Base-by-base conservation (phyloP, 2,329 filamentous ascomycete genomes). In the Trichoderma sp. region DNA sequence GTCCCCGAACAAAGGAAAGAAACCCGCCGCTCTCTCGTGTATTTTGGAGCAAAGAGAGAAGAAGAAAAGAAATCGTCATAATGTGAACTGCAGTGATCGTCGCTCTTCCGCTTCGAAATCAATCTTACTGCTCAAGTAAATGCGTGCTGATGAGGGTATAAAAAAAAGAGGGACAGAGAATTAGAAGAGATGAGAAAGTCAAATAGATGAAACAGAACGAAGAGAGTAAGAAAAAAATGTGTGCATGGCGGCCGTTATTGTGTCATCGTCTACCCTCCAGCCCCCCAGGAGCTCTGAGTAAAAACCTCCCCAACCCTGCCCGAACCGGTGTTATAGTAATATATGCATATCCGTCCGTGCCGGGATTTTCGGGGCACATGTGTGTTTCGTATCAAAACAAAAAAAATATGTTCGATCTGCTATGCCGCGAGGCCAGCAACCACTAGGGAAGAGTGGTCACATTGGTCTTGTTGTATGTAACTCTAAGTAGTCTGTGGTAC, bases 111-210 rank as follows among this genome's bases (percentile, higher is more conserved):
- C 65, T 60, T 30, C 34, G 43, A 28, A 60, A 51, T 47, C 36
- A 68, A 26, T 47, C 51, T 60, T 26, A 47, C n/a, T 60, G 53
- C 21, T 47, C 56, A 60, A 47, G 60, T 68, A 60, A 60, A 26
- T 39, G 65, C 65, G 65, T 58, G 65, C 65, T 60, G 57, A 30
- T 43, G 34, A 60, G 65, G 65, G 65, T 68, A 68, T 68, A 68
- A 30, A 58, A 60, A 60, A 24, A 60, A 60, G 11, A 60, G n/a
- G 15, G 57, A 32, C 28, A 21, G 57, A 47, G 36, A 68, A 60
- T 68, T 68, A 60, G 18, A 68, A 68, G 65, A 30, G 30, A 34
- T 28, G 30, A 47, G 43, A 26, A 56, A 34, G 12, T 26, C 24
- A 67, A 36, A 39, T 21, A 28, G 14, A 39, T 39, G 21, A 53